phyloP scores from a whole-genome alignment of 2,329 filamentous ascomycete genomes.

The Fusarium aywerte region DNA sequence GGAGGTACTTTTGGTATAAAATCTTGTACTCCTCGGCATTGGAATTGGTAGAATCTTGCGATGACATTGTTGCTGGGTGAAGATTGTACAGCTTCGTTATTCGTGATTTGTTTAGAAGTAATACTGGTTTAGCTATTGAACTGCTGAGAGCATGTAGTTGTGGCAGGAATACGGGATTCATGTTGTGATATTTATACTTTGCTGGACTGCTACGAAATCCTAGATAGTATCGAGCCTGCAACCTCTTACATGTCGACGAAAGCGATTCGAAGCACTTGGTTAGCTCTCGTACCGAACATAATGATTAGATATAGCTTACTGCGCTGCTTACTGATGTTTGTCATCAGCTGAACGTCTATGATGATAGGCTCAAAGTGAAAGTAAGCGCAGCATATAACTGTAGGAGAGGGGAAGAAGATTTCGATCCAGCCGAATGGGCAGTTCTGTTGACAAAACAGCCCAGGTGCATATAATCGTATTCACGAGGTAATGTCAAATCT shows the following conservation, averaged over 20 bases:
- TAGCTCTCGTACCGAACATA: not conserved
- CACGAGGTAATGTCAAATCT: too few species aligned
- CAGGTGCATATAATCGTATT: too few species aligned
- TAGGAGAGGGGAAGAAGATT: not conserved
- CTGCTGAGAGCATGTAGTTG: too few species aligned
- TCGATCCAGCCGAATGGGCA: too few species aligned
- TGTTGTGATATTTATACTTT: not conserved
- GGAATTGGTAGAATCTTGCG: not conserved
- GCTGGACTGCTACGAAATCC: too few species aligned
- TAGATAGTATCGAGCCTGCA: too few species aligned
- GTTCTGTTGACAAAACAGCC: too few species aligned
- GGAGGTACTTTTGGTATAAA: conserved; percentile 5
- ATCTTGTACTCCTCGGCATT: not conserved
- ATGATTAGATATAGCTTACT: not conserved
- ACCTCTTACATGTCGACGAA: not conserved
- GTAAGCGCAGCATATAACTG: not conserved
- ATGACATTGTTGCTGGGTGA: not conserved
- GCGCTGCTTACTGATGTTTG: conserved; percentile 5
- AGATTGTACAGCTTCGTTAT: too few species aligned
- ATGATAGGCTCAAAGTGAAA: not conserved
- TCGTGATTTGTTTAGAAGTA: not conserved
- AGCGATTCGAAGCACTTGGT: not conserved
- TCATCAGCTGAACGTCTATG: not conserved
- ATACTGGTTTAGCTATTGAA: too few species aligned
- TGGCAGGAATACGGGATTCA: not conserved